Percentiles rank a stretch among this genome's conserved stretches.
phyloP scores from a whole-genome alignment of 1,284 basidiomycete genomes.

The Leccinum subrobustum region DNA sequence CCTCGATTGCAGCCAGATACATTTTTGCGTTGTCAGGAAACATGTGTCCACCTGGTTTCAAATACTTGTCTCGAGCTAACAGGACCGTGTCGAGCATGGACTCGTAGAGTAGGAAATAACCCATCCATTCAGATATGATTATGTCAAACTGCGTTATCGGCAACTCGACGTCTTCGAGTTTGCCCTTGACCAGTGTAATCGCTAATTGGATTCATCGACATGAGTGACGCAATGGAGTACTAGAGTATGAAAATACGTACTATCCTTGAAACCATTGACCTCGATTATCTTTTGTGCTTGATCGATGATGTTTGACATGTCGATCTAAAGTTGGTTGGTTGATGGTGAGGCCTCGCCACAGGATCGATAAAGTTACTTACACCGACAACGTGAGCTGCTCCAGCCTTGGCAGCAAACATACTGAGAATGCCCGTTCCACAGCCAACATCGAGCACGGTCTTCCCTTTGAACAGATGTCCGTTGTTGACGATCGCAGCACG shows the following conservation, averaged over 20 bases:
- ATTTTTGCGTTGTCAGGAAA: slow-evolving; percentile 96
- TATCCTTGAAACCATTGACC: slow-evolving; percentile 94
- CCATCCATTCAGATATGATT: slow-evolving; percentile 99
- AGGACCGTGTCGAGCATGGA: slow-evolving; percentile 99
- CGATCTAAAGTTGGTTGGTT: slow-evolving; percentile 60
- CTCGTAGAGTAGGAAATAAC: slow-evolving; percentile 95
- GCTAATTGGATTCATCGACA: slow-evolving; percentile 43
- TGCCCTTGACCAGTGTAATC: slow-evolving; percentile 97
- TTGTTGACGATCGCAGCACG: slow-evolving; percentile 95
- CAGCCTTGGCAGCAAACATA: slow-evolving; percentile 99
- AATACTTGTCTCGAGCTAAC: slow-evolving; percentile 94
- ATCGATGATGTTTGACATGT: slow-evolving; percentile 99
- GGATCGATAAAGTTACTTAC: slow-evolving; percentile 44
- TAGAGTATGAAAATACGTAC: slow-evolving; percentile 49
- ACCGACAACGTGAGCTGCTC: slow-evolving; percentile 94
- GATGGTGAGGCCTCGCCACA: slow-evolving; percentile 6
- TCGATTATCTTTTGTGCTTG: slow-evolving; percentile 97
- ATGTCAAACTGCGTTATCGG: slow-evolving; percentile 93
- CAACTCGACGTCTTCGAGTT: slow-evolving; percentile 89
- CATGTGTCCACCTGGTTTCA: slow-evolving; percentile 87
- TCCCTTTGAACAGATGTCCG: slow-evolving; percentile 93
- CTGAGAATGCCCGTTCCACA: slow-evolving; percentile 98
- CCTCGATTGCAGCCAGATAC: slow-evolving; percentile 97
- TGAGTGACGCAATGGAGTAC: slow-evolving; percentile 1
- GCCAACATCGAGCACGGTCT: slow-evolving; percentile 96